Percentiles rank a stretch among this genome's conserved stretches.
phyloP scores from a whole-genome alignment of 768 basidiomycete genomes.

The Sistotremastrum suecicum region DNA sequence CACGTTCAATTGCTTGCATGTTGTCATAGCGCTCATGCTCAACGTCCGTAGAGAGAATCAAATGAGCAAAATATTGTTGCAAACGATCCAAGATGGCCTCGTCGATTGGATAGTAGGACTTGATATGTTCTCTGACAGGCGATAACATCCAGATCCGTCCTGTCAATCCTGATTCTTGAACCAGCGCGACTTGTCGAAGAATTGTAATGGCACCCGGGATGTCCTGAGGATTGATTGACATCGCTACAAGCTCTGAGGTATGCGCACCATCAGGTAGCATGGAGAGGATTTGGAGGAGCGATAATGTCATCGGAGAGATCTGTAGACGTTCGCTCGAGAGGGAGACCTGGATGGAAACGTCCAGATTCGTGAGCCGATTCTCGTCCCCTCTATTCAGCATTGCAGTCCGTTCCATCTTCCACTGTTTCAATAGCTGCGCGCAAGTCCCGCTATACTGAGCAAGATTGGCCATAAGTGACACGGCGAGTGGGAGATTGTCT shows the following conservation, averaged over 20 bases:
- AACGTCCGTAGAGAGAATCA: background rate
- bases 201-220: background rate
- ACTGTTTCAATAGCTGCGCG: conserved; percentile 7
- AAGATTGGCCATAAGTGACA: conserved; percentile 20
- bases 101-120: conserved; percentile 8
- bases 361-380: conserved; percentile 15
- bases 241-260: background rate
- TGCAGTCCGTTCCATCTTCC: conserved; percentile 10
- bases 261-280: conserved; percentile 18
- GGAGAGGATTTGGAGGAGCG: conserved; percentile 15
- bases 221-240: no score
- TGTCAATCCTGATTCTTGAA: conserved; percentile 4
- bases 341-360: conserved; percentile 19
- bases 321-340: conserved; percentile 18
- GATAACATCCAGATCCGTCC: conserved; percentile 11
- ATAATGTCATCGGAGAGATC: conserved; percentile 9
- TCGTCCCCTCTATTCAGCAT: conserved; percentile 8
- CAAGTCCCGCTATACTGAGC: conserved; percentile 5
- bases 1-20: no score
- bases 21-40: no score
- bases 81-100: conserved; percentile 4
- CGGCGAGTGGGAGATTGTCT: conserved; percentile 26
- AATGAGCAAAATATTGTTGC: conserved; percentile 9
- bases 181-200: conserved; percentile 10
- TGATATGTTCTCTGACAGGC: conserved; percentile 11